Base-by-base conservation (phyloP, 164 flowering plant genomes). In the Kalanchoe fedtschenkoi region DNA sequence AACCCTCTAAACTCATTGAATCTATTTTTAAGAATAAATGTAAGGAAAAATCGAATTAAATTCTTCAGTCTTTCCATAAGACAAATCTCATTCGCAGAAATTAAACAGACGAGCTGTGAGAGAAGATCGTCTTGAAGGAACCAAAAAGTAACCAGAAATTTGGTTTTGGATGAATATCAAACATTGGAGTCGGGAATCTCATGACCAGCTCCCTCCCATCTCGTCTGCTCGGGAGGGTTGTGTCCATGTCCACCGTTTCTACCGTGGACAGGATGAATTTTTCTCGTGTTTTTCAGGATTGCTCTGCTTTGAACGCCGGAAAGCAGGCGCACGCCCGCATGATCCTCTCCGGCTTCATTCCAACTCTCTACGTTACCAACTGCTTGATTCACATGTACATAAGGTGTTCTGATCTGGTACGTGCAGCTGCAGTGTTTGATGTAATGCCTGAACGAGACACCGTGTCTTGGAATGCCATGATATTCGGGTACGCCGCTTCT, bases 361-460 rank as follows among this genome's bases (percentile, higher is more conserved):
- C 93, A 17, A 81, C 91, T 1, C 61, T 77, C 28, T 89, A 83
- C 44, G 91, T 89, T 5, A 35, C 77, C n/a, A 89, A 89, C 64
- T 83, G 93, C 73, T 76, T 89, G 79, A 68, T 83, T 22, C 79
- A 85, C 26, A 42, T 85, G 79, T 89, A 86, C 63, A 43, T 81
- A 6, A 80, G 74, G 68, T 83, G 89, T 68, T 72, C 64, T 15
- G 17, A 46, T 62, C 65, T 82, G 66, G 69, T 58, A 1, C 72
- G 63, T 62, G 95, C 96, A 2, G 29, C 14, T n/a, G 72, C 77
- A 55, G 83, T 87, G 79, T 89, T 89, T 62, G 83, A 81, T 29
- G 29, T 43, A 69, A 87, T 89, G 95, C 70, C 75, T 33, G 65
- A 74, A 29, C 56, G 81, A 43, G 96, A 87, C 65, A 68, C 58